phyloP scores from a whole-genome alignment of 257 asterid genomes.

The Fraxinus excelsior region DNA sequence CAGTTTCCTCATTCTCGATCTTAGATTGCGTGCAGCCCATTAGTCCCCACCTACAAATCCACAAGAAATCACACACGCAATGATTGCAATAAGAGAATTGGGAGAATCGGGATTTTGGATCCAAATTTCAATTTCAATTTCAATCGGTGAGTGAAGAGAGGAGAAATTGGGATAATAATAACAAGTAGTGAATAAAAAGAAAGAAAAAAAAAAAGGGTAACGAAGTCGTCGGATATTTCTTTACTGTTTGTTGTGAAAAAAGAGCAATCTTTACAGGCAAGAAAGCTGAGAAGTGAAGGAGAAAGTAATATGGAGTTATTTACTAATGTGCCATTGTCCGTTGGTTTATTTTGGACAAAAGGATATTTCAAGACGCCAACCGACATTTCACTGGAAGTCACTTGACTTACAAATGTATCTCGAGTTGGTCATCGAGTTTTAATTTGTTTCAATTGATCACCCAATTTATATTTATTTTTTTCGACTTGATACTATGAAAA shows the following conservation, averaged over 20 bases:
- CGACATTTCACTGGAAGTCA: background rate
- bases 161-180: background rate
- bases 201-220: too few relatives aligned
- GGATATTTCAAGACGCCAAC: background rate
- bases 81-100: background rate
- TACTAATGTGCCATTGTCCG: background rate
- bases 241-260: background rate
- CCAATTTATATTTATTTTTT: background rate
- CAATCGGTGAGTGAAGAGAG: background rate
- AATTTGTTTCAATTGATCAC: background rate
- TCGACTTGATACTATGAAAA: too few relatives aligned
- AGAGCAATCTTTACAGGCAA: background rate
- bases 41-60: background rate
- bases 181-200: background rate
- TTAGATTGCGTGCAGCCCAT: constrained; percentile 94
- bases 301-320: background rate
- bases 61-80: background rate
- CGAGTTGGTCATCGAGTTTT: background rate
- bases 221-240: background rate
- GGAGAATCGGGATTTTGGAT: background rate
- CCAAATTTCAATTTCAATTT: background rate
- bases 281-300: background rate
- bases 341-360: background rate
- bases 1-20: constrained; percentile 93
- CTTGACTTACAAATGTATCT: background rate